Evolutionary conservation across 106 monocot genomes (phyloP), one percentile per base, ranked within the genome.

Genomic region (Phalaenopsis aphrodite): DNA sequence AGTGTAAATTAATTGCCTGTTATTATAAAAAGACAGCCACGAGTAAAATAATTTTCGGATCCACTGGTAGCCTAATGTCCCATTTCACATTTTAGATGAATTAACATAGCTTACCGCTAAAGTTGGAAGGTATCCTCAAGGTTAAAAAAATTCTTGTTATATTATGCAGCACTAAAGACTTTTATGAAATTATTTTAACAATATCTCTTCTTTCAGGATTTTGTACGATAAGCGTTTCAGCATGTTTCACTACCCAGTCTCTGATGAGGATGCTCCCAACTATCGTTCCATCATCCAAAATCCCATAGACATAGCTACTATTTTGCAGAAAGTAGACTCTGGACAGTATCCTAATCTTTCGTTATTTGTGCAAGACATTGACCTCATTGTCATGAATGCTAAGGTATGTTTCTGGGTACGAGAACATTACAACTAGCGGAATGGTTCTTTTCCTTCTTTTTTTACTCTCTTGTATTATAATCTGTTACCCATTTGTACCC

Each of bases 221-320:
- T 79, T 99, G 55, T 91, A 93, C 83, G 93, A 99, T 82, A 99
- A 99, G 68, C 82, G 92, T 36, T 99, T 99, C 79, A 88, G 67
- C 65, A 84, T 83, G 74, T 99, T 99, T 68, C 99, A 99, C 82
- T 99, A 88, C 82, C 94, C 95, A 61, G 99, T 95, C 41, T 82
- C 82, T 11, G 95, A 93, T 78, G 95, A 99, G 78, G 99, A 95
- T 88, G 95, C 87, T 18, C 95, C 99, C 9, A 91, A 99, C 52
- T 99, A 99, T 82, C 87, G 82, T 81, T 84, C 94, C 37, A 84
- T 99, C 64, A 83, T 99, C 80, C 95, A 91, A 47, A 99, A 93
- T 65, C 99, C 99, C 14, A 99, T 99, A 86, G 99, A 99, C 88
- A 79, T 99, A 82, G 95, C 99, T 61, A 95, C 99, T 78, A 55